Percentiles rank a stretch among this genome's conserved stretches.
Evolutionary conservation across 768 basidiomycete species (phyloP).

Genomic region (Lactarius sanguifluus): DNA sequence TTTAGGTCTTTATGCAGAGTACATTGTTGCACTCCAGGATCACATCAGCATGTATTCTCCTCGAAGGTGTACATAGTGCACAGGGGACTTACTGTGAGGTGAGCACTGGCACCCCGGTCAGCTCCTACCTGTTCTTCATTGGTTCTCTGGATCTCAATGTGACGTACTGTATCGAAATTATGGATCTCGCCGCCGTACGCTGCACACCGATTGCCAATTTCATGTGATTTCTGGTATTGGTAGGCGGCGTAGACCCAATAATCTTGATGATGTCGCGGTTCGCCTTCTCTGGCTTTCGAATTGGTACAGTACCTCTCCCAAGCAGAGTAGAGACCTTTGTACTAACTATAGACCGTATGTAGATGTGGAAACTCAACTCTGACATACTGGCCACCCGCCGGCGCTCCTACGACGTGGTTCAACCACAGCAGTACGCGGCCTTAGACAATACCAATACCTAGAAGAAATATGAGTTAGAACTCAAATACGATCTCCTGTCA

Average conservation of each 20-base stretch:
- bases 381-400: not conserved
- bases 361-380: not conserved
- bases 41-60: slow-evolving; percentile 1
- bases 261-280: too few relatives aligned
- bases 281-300: too few relatives aligned
- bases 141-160: not conserved
- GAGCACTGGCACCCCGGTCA: too few relatives aligned
- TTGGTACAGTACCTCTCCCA: too few relatives aligned
- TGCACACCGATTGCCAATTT: too few relatives aligned
- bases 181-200: too few relatives aligned
- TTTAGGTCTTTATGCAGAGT: not conserved
- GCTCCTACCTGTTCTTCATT: not conserved
- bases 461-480: not conserved
- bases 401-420: not conserved
- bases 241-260: too few relatives aligned
- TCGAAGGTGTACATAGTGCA: slow-evolving; percentile 3
- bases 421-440: not conserved
- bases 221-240: too few relatives aligned
- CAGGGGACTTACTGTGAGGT: not conserved
- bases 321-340: too few relatives aligned
- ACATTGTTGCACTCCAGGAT: not conserved
- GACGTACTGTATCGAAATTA: too few relatives aligned
- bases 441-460: not conserved
- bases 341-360: not conserved
- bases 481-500: not conserved